Percentiles rank a stretch among this genome's conserved stretches.
Conservation (phyloP, 371 early-diverging fungal genomes). For the Mortierella sp. region DNA sequence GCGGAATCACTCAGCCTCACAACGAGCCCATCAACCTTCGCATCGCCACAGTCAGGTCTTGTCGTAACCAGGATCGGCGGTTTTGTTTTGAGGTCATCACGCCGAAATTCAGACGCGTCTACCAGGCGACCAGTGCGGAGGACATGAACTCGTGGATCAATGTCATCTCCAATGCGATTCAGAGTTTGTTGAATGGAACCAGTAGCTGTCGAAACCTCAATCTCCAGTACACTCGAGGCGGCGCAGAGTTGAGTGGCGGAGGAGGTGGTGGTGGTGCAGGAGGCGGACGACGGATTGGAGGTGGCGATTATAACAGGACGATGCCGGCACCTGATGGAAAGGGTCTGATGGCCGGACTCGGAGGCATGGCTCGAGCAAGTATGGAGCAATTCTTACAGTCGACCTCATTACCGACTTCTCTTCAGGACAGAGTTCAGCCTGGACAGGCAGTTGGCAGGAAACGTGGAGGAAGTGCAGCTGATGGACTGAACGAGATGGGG, state of each 20-base stretch:
- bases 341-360: conserved; percentile 1
- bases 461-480: conserved; percentile 33
- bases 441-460: conserved; percentile 38
- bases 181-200: conserved; percentile 73
- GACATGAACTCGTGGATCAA: conserved; percentile 79
- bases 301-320: not conserved
- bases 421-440: conserved; percentile 27
- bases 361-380: conserved; percentile 27
- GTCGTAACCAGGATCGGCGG: conserved; percentile 77
- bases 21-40: conserved; percentile 78
- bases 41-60: conserved; percentile 83
- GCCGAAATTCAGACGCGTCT: conserved; percentile 73
- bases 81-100: conserved; percentile 86
- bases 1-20: conserved; percentile 67
- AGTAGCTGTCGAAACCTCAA: conserved; percentile 42
- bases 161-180: conserved; percentile 79
- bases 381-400: conserved; percentile 41
- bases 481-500: conserved; percentile 42
- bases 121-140: conserved; percentile 83
- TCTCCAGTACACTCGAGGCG: not conserved
- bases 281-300: not conserved
- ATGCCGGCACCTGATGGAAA: conserved; percentile 5
- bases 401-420: conserved; percentile 26
- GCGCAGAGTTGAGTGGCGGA: not conserved
- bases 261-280: conserved; percentile 1